A percentile compares a stretch with the other conserved stretches of the same genome.
Conservation (phyloP, 768 basidiomycete species). For the Pulveroboletus sp. region DNA sequence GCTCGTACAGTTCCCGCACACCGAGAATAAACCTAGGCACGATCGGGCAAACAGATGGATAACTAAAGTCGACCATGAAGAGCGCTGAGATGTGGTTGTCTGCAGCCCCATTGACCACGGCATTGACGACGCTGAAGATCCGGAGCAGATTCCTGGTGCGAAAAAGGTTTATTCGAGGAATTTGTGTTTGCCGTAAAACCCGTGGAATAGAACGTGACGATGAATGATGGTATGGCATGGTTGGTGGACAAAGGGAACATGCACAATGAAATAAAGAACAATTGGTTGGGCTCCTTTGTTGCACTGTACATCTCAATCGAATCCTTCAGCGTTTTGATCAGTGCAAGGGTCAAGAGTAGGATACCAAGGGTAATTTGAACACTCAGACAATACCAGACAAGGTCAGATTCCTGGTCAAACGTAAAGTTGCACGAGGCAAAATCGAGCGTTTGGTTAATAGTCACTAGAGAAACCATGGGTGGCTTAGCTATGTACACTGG, state of each 20-base stretch:
- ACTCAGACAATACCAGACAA: not conserved
- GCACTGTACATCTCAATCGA: not conserved
- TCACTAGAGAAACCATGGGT: not conserved
- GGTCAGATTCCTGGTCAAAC: not conserved
- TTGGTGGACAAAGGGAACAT: not conserved
- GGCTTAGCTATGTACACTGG: no score
- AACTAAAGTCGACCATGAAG: not conserved
- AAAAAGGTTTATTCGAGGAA: no score
- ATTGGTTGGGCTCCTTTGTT: not conserved
- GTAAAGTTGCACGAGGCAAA: not conserved
- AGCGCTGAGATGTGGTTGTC: no score
- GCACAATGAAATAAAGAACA: not conserved
- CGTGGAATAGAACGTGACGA: no score
- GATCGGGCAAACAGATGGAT: not conserved
- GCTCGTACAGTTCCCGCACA: not conserved
- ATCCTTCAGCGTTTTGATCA: not conserved
- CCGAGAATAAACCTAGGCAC: not conserved
- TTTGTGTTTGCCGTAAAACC: no score
- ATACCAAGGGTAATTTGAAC: not conserved
- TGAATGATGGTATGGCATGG: no score
- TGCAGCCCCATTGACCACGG: not conserved
- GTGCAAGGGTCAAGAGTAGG: not conserved
- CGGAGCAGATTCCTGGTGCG: not conserved
- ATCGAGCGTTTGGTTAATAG: not conserved
- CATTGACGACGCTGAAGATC: not conserved